These are phyloP conservation scores for Leptodermis oblonga DNA, from an alignment of 257 asterid species.

Conservation along the genomic window DNA sequence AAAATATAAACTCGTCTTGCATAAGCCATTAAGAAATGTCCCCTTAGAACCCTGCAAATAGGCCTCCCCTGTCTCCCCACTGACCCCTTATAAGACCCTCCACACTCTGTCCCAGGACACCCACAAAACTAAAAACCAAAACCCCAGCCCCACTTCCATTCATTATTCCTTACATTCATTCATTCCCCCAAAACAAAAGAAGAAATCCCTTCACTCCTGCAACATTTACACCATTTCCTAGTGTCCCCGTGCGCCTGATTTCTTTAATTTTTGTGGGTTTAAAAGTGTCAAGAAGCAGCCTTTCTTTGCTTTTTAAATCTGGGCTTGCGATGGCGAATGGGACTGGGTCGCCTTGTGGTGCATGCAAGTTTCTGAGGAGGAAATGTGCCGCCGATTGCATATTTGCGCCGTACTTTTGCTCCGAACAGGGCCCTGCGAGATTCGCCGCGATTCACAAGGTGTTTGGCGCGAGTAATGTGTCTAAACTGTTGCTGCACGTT, in stretches of 20 bases:
- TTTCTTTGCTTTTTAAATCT: background rate
- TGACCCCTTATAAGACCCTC: constrained; percentile 32
- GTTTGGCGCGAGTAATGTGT: constrained; percentile 89
- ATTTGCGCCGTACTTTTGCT: constrained; percentile 77
- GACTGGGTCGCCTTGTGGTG: constrained; percentile 88
- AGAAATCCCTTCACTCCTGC: background rate
- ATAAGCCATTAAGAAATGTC: constrained; percentile 68
- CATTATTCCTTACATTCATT: background rate
- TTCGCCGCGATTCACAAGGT: constrained; percentile 93
- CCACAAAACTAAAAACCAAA: no score
- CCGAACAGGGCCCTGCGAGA: constrained; percentile 85
- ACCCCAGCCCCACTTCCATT: no score
- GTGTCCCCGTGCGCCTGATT: constrained; percentile 52
- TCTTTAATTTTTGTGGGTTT: background rate
- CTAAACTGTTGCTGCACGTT: constrained; percentile 64
- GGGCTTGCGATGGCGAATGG: constrained; percentile 33
- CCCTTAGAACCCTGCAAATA: constrained; percentile 60
- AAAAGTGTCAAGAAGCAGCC: background rate
- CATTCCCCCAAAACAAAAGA: background rate
- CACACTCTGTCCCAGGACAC: constrained; percentile 12
- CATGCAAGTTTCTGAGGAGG: constrained; percentile 87
- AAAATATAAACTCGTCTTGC: constrained; percentile 24
- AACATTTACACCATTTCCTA: constrained; percentile 46
- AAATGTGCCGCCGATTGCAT: constrained; percentile 76
- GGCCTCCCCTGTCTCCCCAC: constrained; percentile 52